A percentile compares a stretch with the other conserved stretches of the same genome.
Evolutionary conservation across 148 eudicot genomes (phyloP).

Genomic region (Pouteria glomerata): DNA sequence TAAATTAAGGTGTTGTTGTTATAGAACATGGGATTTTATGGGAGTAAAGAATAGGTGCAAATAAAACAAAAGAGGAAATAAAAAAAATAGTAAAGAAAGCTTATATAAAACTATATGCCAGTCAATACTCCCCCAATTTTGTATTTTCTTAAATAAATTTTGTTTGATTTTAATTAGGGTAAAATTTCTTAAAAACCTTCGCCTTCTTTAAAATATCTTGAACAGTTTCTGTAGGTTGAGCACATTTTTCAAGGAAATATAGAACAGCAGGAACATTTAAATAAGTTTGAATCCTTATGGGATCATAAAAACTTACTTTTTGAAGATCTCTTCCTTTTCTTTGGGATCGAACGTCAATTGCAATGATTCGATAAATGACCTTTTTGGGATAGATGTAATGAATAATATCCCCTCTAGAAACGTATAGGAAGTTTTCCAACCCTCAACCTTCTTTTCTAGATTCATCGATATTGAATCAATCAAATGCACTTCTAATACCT

Average conservation of each 20-base stretch:
- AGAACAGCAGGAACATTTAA: slow-evolving; percentile 16
- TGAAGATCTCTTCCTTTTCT: slow-evolving; percentile 16
- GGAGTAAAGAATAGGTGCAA: no score
- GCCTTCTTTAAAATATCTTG: not conserved
- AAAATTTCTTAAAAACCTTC: not conserved
- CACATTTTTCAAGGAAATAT: not conserved
- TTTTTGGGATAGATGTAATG: not conserved
- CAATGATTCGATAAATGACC: slow-evolving; percentile 7
- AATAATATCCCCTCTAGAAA: not conserved
- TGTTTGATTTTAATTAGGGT: no score
- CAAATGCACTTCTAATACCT: no score
- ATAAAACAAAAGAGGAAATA: no score
- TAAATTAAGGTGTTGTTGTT: not conserved
- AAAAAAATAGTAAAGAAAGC: not conserved
- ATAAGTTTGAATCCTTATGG: slow-evolving; percentile 15
- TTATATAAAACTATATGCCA: not conserved
- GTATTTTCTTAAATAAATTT: no score
- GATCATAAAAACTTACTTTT: slow-evolving; percentile 16
- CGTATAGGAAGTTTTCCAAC: no score
- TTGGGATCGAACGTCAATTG: slow-evolving; percentile 13
- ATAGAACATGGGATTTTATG: no score
- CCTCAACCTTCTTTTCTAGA: no score
- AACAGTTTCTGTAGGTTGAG: not conserved
- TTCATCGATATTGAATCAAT: no score
- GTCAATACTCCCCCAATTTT: no score